These are phyloP conservation scores for Fomitopsis serialis DNA, from an alignment of 768 basidiomycete species.

Conservation along the genomic window DNA sequence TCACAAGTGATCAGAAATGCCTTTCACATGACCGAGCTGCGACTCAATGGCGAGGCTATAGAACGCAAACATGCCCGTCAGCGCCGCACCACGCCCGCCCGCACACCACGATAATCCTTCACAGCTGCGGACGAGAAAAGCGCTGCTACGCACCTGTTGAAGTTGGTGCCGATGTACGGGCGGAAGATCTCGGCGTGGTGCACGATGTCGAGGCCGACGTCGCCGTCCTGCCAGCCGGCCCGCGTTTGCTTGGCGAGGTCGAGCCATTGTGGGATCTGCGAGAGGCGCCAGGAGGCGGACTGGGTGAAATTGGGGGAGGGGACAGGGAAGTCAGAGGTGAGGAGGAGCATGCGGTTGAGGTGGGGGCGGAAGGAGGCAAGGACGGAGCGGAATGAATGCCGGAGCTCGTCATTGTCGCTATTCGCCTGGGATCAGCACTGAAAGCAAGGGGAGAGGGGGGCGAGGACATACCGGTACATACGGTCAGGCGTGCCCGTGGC, in stretches of 20 bases:
- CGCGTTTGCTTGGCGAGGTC: conserved; percentile 14
- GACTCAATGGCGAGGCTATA: conserved; percentile 31
- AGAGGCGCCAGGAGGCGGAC: conserved; percentile 23
- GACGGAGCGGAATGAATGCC: conserved; percentile 30
- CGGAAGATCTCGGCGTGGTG: conserved; percentile 27
- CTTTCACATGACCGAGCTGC: conserved; percentile 25
- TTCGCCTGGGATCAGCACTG: too few species aligned
- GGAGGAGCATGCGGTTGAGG: conserved; percentile 26
- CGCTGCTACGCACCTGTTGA: conserved; percentile 29
- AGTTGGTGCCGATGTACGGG: conserved; percentile 17
- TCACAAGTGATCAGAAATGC: conserved; percentile 28
- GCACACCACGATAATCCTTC: too few species aligned
- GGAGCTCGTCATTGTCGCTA: conserved; percentile 34
- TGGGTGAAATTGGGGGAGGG: conserved; percentile 8
- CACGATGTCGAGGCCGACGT: conserved; percentile 24
- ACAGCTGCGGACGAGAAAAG: too few species aligned
- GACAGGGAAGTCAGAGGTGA: conserved; percentile 30
- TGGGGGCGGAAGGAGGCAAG: conserved; percentile 24
- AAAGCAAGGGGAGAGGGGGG: too few species aligned
- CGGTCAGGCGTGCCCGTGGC: conserved; percentile 12
- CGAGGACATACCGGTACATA: conserved; percentile 20
- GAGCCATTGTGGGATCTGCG: conserved; percentile 37
- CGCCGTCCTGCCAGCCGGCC: conserved; percentile 19
- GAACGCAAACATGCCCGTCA: not conserved
- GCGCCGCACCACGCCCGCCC: not conserved